Percentiles rank a stretch among this genome's conserved stretches.
phyloP scores from a whole-genome alignment of 176 grass and related monocot species.

The Aegilops longissima region DNA sequence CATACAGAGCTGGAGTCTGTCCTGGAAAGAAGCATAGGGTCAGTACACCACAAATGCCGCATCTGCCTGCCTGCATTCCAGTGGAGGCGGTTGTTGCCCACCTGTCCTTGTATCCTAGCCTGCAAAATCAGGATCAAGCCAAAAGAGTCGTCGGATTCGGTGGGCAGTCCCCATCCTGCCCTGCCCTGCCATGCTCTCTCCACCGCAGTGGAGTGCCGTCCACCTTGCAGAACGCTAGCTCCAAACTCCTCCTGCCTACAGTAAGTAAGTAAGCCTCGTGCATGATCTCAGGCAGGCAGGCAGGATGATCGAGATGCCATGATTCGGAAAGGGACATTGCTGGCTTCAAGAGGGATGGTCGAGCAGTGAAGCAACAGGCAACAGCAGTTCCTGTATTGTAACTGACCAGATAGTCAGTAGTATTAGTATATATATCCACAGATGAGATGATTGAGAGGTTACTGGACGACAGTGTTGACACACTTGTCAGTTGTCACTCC shows the following conservation, averaged over 20 bases:
- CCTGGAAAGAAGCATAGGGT: slow-evolving; percentile 28
- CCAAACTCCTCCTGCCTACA: background rate
- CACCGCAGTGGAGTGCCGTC: background rate
- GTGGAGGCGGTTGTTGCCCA: slow-evolving; percentile 42
- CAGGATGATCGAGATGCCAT: background rate
- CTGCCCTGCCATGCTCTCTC: slow-evolving; percentile 34
- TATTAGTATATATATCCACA: background rate
- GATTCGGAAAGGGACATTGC: slow-evolving; percentile 8
- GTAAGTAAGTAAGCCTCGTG: no score
- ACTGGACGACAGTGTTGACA: background rate
- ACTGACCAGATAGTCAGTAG: background rate
- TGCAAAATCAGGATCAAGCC: slow-evolving; percentile 6
- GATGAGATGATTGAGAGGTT: slow-evolving; percentile 25
- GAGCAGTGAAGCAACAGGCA: slow-evolving; percentile 7
- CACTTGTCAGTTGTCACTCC: background rate
- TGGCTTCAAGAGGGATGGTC: background rate
- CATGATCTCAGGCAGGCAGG: background rate
- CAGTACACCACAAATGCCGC: background rate
- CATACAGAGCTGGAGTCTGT: background rate
- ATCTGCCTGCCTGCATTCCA: background rate
- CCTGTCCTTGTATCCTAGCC: slow-evolving; percentile 34
- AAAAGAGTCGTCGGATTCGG: slow-evolving; percentile 12
- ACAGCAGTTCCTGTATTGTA: background rate
- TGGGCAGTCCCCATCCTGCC: slow-evolving; percentile 53
- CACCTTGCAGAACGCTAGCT: slow-evolving; percentile 31